A percentile compares a stretch with the other conserved stretches of the same genome.
Evolutionary conservation across 202 grass and related monocot genomes (phyloP).

Genomic region (Elaeis oleifera): DNA sequence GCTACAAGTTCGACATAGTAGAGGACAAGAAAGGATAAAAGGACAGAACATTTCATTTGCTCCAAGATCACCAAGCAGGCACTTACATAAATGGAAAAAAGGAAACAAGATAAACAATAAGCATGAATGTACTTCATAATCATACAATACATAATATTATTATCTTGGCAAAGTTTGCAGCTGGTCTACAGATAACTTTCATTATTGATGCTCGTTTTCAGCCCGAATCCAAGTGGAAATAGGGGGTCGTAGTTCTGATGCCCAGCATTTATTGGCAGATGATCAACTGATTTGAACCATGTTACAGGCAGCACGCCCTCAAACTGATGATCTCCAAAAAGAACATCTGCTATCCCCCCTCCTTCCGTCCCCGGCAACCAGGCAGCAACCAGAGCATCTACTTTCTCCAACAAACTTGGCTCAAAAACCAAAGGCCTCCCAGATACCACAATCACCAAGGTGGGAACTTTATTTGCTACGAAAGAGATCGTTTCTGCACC

Average conservation of each 20-base stretch:
- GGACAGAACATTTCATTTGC: too few relatives aligned
- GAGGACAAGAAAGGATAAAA: too few relatives aligned
- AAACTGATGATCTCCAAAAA: conserved; percentile 84
- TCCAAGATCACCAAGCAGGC: too few relatives aligned
- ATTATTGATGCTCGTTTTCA: conserved; percentile 19
- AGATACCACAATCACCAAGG: conserved; percentile 58
- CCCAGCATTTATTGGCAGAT: conserved; percentile 43
- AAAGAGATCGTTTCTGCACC: conserved; percentile 39
- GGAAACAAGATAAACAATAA: too few relatives aligned
- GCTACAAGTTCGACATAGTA: too few relatives aligned
- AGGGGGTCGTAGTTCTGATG: conserved; percentile 47
- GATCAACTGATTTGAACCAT: conserved; percentile 62
- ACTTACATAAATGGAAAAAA: too few relatives aligned
- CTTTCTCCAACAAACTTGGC: conserved; percentile 43
- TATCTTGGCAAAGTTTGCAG: neutral
- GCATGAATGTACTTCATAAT: too few relatives aligned
- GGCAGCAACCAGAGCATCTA: conserved; percentile 67
- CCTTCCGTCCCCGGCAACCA: conserved; percentile 83
- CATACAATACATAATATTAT: too few relatives aligned
- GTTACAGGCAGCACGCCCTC: conserved; percentile 62
- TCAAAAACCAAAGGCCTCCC: conserved; percentile 75
- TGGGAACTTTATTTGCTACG: conserved; percentile 58
- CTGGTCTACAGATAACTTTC: neutral
- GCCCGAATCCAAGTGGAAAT: conserved; percentile 75
- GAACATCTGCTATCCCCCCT: conserved; percentile 53